These are phyloP conservation scores for Sarocladium kiliense DNA, from an alignment of 2,329 filamentous ascomycete species.

Conservation along the genomic window DNA sequence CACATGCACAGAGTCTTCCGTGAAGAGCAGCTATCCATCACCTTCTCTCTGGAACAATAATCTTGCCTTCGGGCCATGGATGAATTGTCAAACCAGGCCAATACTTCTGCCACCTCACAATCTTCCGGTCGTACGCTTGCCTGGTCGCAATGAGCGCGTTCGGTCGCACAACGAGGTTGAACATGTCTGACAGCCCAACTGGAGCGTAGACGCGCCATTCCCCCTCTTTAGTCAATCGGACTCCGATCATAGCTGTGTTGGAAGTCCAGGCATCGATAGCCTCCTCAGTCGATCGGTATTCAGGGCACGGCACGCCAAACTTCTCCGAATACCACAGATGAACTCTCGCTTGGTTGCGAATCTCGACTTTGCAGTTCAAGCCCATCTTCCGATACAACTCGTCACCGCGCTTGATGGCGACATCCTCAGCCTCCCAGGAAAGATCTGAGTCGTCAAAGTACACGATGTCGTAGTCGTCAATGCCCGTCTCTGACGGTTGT, in stretches of 20 bases:
- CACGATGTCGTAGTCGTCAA: conserved; percentile 31
- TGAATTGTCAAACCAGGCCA: conserved; percentile 24
- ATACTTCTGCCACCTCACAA: conserved; percentile 22
- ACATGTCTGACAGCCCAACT: conserved; percentile 28
- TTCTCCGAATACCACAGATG: conserved; percentile 30
- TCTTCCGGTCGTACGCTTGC: conserved; percentile 25
- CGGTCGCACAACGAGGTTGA: conserved; percentile 26
- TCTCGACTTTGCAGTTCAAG: conserved; percentile 25
- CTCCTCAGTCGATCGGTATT: conserved; percentile 23
- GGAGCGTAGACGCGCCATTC: conserved; percentile 29
- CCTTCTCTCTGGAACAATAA: background rate
- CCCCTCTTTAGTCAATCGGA: conserved; percentile 16
- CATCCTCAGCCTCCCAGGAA: conserved; percentile 31
- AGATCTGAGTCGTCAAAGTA: conserved; percentile 28
- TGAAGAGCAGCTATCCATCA: no score
- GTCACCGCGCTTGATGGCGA: conserved; percentile 23
- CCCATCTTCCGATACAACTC: conserved; percentile 23
- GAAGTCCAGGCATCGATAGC: conserved; percentile 30
- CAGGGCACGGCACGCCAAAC: conserved; percentile 24
- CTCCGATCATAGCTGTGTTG: conserved; percentile 28
- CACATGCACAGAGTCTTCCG: no score
- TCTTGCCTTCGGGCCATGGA: conserved; percentile 19
- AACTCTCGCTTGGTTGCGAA: conserved; percentile 32
- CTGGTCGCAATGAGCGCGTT: conserved; percentile 22
- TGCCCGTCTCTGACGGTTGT: conserved; percentile 25